Evolutionary conservation across 768 basidiomycete species (phyloP), one percentile per base, ranked within the genome.

Genomic region (Xerocomellus intermedius): DNA sequence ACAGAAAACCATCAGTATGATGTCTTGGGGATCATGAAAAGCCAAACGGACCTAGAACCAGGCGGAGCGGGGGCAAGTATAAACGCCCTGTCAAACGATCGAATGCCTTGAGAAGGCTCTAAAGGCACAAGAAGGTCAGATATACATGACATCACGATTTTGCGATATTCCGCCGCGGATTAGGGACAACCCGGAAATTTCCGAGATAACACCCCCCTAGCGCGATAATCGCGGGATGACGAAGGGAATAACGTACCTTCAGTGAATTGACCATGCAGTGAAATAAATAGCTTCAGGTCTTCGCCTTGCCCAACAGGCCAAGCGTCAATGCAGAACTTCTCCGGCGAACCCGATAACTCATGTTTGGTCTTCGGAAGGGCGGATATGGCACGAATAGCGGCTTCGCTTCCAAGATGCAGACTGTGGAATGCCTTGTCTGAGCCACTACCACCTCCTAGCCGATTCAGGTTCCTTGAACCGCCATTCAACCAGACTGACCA

Each of bases 51-150:
- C 94, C 85, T 77, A 62, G 95, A 94, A 26, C 86, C 89, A 48
- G 87, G 84, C 24, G 84, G 73, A 3, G 94, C 87, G 37, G 89
- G 88, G 5, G 86, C 84, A 24, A 99, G 76, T 51, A 98, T 80
- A 66, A 98, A 95, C 0, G 91, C 86, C 54, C 97, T 82, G 68
- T 97, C 94, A 72, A 99, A 99, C 21, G 94, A 96, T 43, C 96
- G 83, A 22, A 93, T 74, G 12, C 94, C 94, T 50, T 83, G 82
- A 9, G 84, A 77, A 26, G 87, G 86, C 60, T 82, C 87, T 90
- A 55, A 45, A 58, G 55, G 55, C 35, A 60, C 28, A 36, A 39
- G 19, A 55, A 39, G 35, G 57, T 72, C 33, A 70, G 66, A 33
- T 48, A 57, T 10, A 22, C 33, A 57, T 61, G 50, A 60, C 52